phyloP scores from a whole-genome alignment of 2,329 filamentous ascomycete species.

The Paramyrothecium sp. region DNA sequence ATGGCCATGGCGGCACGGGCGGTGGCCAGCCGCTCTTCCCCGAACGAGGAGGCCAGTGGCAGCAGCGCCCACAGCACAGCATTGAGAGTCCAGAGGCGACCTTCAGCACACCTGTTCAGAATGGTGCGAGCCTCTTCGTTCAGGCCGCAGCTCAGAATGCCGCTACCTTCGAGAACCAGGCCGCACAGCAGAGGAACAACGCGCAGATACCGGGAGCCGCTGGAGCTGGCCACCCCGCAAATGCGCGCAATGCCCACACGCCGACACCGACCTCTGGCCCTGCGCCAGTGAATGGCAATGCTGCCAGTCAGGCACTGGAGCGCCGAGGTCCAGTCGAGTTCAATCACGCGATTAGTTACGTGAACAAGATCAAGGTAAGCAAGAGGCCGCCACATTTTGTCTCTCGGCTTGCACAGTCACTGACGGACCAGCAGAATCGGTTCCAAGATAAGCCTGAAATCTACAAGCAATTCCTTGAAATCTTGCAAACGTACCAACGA shows the following conservation, averaged over 20 bases:
- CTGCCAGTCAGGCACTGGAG: constrained; percentile 64
- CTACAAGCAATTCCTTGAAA: constrained; percentile 98
- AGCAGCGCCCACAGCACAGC: constrained; percentile 54
- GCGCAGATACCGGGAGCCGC: constrained; percentile 24
- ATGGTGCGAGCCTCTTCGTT: constrained; percentile 46
- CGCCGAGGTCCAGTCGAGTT: constrained; percentile 96
- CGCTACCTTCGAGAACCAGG: constrained; percentile 26
- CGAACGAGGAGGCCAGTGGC: constrained; percentile 52
- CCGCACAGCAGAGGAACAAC: constrained; percentile 28
- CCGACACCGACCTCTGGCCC: constrained; percentile 57
- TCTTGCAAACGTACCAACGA: constrained; percentile 94
- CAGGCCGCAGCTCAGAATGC: constrained; percentile 36
- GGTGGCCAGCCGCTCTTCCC: constrained; percentile 44
- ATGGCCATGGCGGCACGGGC: constrained; percentile 35
- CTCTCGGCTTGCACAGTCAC: constrained; percentile 2
- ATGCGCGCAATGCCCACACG: constrained; percentile 54
- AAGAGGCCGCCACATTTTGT: constrained; percentile 1
- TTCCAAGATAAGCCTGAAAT: constrained; percentile 97
- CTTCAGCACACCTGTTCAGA: constrained; percentile 58
- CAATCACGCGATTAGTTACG: constrained; percentile 98
- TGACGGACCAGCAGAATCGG: constrained; percentile 66
- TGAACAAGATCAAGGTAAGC: constrained; percentile 97
- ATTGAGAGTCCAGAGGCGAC: constrained; percentile 62
- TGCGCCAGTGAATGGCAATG: constrained; percentile 60
- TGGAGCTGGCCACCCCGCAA: constrained; percentile 40